phyloP scores from a whole-genome alignment of 352 stramenopile species.

The Pythium coloratum region DNA sequence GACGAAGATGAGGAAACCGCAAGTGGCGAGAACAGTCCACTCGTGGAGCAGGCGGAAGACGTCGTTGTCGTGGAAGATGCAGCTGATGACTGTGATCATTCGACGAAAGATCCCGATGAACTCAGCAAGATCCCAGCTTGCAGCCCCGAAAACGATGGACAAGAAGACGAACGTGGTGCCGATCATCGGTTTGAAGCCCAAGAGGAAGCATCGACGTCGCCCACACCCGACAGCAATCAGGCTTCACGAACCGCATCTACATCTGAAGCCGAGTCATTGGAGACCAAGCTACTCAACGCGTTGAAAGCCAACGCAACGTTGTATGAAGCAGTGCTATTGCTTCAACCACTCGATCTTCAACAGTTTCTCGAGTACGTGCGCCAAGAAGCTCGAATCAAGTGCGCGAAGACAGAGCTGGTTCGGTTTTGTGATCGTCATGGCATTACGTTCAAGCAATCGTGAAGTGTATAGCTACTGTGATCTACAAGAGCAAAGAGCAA shows the following conservation, averaged over 20 bases:
- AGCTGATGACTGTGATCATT: neutral
- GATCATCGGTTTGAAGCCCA: neutral
- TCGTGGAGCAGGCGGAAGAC: neutral
- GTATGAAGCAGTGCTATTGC: constrained; percentile 28
- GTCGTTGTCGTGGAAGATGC: neutral
- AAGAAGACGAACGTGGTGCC: neutral
- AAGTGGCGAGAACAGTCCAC: neutral
- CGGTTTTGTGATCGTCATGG: constrained; percentile 29
- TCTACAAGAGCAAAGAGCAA: neutral
- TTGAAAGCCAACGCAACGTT: constrained; percentile 24
- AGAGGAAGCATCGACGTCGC: neutral
- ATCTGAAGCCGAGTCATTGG: constrained; percentile 1
- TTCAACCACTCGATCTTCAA: constrained; percentile 25
- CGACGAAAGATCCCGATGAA: neutral
- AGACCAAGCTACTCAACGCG: constrained; percentile 21
- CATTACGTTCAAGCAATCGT: constrained; percentile 29
- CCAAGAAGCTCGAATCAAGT: constrained; percentile 17
- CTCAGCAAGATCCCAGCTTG: too few species aligned
- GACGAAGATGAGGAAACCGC: neutral
- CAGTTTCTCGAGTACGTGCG: constrained; percentile 21
- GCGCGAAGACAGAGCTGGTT: constrained; percentile 23
- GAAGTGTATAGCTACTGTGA: neutral
- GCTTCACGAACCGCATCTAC: neutral
- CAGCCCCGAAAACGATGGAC: neutral
- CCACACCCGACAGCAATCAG: neutral